Evolutionary conservation across 2,329 filamentous ascomycete genomes (phyloP).

Genomic region (Ophiostoma sp.): DNA sequence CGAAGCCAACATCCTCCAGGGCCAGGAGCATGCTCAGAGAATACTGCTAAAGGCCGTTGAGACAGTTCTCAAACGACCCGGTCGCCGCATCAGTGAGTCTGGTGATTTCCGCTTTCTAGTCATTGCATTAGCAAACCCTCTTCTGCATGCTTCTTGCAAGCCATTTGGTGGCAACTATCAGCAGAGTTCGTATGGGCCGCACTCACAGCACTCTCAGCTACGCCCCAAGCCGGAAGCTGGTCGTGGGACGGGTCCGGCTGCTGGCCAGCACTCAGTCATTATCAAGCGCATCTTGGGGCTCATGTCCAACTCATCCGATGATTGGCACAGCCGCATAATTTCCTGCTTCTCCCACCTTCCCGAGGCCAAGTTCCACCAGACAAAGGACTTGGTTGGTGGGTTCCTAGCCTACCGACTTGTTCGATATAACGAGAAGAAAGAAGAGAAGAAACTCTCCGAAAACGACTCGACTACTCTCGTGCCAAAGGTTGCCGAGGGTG

Average conservation of each 20-base stretch:
- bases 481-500: constrained; percentile 63
- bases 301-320: constrained; percentile 66
- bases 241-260: constrained; percentile 40
- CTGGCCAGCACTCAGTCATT: constrained; percentile 72
- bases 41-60: constrained; percentile 73
- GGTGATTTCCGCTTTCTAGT: constrained; percentile 72
- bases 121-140: constrained; percentile 71
- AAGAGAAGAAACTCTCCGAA: constrained; percentile 44
- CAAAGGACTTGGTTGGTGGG: constrained; percentile 70
- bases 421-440: constrained; percentile 63
- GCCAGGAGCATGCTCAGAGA: constrained; percentile 63
- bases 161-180: constrained; percentile 39
- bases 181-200: constrained; percentile 27
- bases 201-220: constrained; percentile 12
- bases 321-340: constrained; percentile 71
- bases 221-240: constrained; percentile 13
- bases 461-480: constrained; percentile 64
- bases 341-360: constrained; percentile 72
- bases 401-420: constrained; percentile 78
- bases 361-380: constrained; percentile 59
- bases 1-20: constrained; percentile 46
- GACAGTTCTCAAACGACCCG: constrained; percentile 71
- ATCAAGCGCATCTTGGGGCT: constrained; percentile 80
- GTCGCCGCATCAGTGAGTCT: constrained; percentile 60
- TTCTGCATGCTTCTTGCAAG: constrained; percentile 51